Conservation (phyloP, 257 asterid genomes). For the Solanum habrochaites region DNA sequence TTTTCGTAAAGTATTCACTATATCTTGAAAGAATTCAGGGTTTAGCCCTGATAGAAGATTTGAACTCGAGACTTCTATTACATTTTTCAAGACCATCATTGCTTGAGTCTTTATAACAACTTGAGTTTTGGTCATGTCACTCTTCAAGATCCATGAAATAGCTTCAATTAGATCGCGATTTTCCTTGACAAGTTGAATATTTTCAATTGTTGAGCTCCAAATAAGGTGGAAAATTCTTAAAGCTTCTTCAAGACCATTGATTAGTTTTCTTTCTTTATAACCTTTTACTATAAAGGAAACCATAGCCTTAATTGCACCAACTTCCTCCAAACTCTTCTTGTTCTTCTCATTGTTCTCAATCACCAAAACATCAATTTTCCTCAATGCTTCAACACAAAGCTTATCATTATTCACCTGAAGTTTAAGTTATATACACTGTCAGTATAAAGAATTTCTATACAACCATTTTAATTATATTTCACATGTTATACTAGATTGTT, state of each 20-base stretch:
- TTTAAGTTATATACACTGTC: not conserved
- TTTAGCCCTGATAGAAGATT: slow-evolving; percentile 6
- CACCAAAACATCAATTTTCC: slow-evolving; percentile 24
- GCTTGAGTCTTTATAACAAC: slow-evolving; percentile 12
- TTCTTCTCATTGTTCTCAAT: slow-evolving; percentile 20
- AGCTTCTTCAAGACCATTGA: slow-evolving; percentile 21
- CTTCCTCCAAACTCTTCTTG: slow-evolving; percentile 20
- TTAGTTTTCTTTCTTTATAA: not conserved
- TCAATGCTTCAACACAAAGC: slow-evolving; percentile 11
- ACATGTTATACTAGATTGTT: not conserved
- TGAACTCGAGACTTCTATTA: slow-evolving; percentile 2
- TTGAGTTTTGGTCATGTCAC: not conserved
- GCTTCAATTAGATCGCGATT: slow-evolving; percentile 14
- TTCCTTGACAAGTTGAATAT: slow-evolving; percentile 6
- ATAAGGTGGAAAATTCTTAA: slow-evolving; percentile 20
- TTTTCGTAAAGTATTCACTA: not conserved
- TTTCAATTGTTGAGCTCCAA: not conserved
- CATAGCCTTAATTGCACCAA: slow-evolving; percentile 13
- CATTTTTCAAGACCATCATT: slow-evolving; percentile 11
- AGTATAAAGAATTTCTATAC: not conserved
- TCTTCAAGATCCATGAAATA: slow-evolving; percentile 27
- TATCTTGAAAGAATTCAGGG: slow-evolving; percentile 16
- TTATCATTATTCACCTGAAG: slow-evolving; percentile 8
- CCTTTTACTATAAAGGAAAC: slow-evolving; percentile 6
- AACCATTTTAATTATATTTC: not conserved